phyloP scores from a whole-genome alignment of 1,284 basidiomycete genomes.

The Puccinia horiana region DNA sequence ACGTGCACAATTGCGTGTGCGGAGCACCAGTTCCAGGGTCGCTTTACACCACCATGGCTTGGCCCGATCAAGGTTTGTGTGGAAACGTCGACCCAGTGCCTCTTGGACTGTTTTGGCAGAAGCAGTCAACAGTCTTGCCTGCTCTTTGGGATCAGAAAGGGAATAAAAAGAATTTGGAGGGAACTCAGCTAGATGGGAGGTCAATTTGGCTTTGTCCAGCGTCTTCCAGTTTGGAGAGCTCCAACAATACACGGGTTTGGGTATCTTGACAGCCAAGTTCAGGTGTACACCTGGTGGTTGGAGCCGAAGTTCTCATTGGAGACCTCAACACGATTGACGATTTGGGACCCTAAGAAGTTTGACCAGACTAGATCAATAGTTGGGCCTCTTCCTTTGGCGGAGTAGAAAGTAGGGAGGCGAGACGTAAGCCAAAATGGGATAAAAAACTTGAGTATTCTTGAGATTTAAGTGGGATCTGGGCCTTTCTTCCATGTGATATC shows the following conservation, averaged over 20 bases:
- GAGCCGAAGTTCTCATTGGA: background rate
- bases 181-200: too few species aligned
- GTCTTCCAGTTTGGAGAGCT: too few species aligned
- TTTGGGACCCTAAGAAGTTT: background rate
- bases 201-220: too few species aligned
- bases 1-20: background rate
- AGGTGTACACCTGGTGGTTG: background rate
- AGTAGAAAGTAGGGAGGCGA: background rate
- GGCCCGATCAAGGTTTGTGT: background rate
- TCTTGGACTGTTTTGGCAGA: background rate
- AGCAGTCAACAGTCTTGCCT: background rate
- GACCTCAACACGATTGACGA: background rate
- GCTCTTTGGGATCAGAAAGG: too few species aligned
- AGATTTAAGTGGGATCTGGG: too few species aligned
- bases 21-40: background rate
- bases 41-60: background rate
- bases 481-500: too few species aligned
- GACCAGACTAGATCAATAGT: background rate
- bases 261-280: too few species aligned
- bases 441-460: too few species aligned
- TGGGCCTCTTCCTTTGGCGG: background rate
- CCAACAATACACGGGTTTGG: too few species aligned
- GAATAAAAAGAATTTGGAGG: too few species aligned
- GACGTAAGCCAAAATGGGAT: too few species aligned
- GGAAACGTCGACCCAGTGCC: background rate